These are phyloP conservation scores for thale cress (Arabidopsis thaliana) DNA, from an alignment of 345 rosid species.

Conservation along the genomic window DNA sequence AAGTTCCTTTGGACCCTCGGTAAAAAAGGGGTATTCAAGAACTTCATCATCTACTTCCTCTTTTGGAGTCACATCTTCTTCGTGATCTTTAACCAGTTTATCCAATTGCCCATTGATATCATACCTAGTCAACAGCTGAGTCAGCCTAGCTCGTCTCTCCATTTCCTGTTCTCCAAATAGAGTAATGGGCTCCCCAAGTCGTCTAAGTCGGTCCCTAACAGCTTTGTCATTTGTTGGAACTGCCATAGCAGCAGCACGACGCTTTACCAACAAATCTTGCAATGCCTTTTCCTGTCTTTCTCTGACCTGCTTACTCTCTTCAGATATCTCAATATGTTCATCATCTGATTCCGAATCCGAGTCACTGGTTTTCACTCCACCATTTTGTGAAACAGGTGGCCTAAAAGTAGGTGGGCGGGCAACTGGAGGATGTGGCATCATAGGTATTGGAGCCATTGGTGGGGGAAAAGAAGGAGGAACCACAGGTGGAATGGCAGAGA, in stretches of 20 bases:
- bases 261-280: constrained; percentile 80
- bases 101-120: constrained; percentile 85
- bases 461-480: constrained; percentile 51
- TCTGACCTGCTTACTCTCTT: constrained; percentile 67
- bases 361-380: constrained; percentile 56
- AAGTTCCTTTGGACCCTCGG: constrained; percentile 80
- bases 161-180: constrained; percentile 94
- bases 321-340: constrained; percentile 69
- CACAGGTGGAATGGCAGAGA: constrained; percentile 47
- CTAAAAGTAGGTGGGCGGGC: constrained; percentile 61
- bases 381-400: constrained; percentile 68
- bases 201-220: constrained; percentile 86
- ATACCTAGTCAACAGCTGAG: constrained; percentile 85
- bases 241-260: constrained; percentile 90
- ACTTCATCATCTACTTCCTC: constrained; percentile 72
- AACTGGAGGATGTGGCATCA: constrained; percentile 53
- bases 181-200: constrained; percentile 91
- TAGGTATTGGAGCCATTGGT: constrained; percentile 66
- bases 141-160: constrained; percentile 93
- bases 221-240: constrained; percentile 97
- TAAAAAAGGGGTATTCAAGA: constrained; percentile 76
- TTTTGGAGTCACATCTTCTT: constrained; percentile 68
- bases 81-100: constrained; percentile 82
- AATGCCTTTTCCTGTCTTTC: constrained; percentile 91
- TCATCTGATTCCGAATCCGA: constrained; percentile 71